Evolutionary conservation across 257 asterid species (phyloP).

Genomic region (Przewalskia tangutica): DNA sequence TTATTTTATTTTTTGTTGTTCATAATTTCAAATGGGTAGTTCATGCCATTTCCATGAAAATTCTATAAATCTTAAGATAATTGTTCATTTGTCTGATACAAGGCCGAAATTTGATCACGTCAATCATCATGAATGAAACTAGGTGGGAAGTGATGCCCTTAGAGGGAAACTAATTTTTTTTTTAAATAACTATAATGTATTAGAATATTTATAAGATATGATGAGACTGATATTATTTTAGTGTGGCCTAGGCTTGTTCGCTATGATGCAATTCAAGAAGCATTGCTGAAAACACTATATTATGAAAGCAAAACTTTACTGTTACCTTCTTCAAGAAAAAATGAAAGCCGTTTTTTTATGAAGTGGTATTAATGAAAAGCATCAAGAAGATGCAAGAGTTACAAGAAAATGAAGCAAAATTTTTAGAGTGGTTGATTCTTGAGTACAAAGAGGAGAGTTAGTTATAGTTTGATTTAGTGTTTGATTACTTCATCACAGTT

Average conservation of each 20-base stretch:
- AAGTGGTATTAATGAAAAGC: too few relatives aligned
- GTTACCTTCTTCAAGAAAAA: too few relatives aligned
- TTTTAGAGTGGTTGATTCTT: too few relatives aligned
- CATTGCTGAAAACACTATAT: neutral
- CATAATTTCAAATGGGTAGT: neutral
- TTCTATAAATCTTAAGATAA: neutral
- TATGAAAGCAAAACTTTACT: too few relatives aligned
- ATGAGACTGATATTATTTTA: neutral
- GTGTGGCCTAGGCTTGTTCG: neutral
- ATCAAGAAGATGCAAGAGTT: too few relatives aligned
- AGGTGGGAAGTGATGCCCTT: neutral
- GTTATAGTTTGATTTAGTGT: neutral
- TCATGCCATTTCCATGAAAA: neutral
- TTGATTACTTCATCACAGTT: neutral
- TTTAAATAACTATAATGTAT: neutral
- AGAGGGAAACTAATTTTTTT: neutral
- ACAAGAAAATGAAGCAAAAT: too few relatives aligned
- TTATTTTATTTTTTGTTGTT: neutral
- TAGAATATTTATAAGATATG: neutral
- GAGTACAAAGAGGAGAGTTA: neutral
- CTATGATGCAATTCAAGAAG: neutral
- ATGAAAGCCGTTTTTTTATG: too few relatives aligned
- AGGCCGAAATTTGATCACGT: neutral
- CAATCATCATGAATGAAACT: neutral
- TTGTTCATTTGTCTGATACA: neutral